Evolutionary conservation across 139 green algal genomes (phyloP).

Genomic region (Micromonas commoda): DNA sequence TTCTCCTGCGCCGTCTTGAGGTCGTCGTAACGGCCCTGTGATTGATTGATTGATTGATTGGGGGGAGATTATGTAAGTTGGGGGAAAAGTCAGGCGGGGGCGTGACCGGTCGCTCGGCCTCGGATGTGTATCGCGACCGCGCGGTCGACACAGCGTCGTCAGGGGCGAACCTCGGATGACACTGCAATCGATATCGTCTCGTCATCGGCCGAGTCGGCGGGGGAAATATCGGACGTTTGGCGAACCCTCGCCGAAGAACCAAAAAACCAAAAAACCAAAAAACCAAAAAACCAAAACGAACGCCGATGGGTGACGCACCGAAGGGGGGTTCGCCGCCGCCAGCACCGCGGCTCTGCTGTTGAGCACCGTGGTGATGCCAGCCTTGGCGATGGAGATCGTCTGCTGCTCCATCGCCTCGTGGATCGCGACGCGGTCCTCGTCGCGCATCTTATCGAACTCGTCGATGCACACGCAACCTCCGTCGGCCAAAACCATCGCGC

Average conservation of each 20-base stretch:
- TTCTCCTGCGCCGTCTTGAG: slow-evolving; percentile 72
- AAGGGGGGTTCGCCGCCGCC: slow-evolving; percentile 87
- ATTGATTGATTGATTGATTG: background rate
- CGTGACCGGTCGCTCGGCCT: background rate
- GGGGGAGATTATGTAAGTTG: too few species aligned
- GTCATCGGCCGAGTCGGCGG: too few species aligned
- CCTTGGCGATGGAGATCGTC: slow-evolving; percentile 97
- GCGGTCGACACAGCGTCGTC: too few species aligned
- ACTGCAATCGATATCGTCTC: too few species aligned
- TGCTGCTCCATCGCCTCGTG: slow-evolving; percentile 98
- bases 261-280: background rate
- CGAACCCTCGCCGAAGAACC: background rate
- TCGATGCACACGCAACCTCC: slow-evolving; percentile 59
- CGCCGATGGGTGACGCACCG: background rate
- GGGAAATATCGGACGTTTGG: too few species aligned
- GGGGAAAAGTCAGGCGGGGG: background rate
- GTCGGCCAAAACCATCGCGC: slow-evolving; percentile 89
- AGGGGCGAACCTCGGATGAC: background rate
- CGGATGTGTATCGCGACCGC: background rate
- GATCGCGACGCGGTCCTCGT: slow-evolving; percentile 66
- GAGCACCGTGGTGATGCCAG: slow-evolving; percentile 89
- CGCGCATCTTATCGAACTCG: slow-evolving; percentile 60
- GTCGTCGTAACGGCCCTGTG: slow-evolving; percentile 49
- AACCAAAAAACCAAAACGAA: background rate
- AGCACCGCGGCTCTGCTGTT: slow-evolving; percentile 91